Conservation (phyloP, 192 early-diverging fungal species). For the Coemansia sp. region DNA sequence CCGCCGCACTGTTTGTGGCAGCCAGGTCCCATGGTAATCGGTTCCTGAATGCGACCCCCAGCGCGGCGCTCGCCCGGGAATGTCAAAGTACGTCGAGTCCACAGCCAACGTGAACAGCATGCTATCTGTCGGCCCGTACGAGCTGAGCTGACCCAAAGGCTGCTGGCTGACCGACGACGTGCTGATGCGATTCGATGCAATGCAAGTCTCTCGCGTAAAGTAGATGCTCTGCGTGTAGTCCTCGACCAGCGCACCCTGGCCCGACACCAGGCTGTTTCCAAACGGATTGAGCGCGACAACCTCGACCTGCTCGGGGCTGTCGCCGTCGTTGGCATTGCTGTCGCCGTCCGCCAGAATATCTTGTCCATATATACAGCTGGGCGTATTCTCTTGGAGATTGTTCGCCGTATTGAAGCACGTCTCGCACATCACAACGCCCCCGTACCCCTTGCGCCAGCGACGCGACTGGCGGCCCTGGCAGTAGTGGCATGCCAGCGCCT, state of each 20-base stretch:
- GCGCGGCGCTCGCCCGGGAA: constrained; percentile 81
- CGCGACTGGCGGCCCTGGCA: constrained; percentile 31
- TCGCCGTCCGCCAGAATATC: constrained; percentile 7
- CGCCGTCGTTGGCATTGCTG: constrained; percentile 16
- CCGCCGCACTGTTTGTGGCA: constrained; percentile 83
- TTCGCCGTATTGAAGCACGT: constrained; percentile 38
- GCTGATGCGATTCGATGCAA: constrained; percentile 10
- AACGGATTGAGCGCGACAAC: constrained; percentile 48
- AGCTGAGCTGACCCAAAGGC: constrained; percentile 38
- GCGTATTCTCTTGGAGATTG: constrained; percentile 7
- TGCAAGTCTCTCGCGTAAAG: constrained; percentile 48
- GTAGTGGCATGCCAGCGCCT: constrained; percentile 35
- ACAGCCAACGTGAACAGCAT: constrained; percentile 67
- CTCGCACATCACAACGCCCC: constrained; percentile 48
- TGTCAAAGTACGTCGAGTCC: constrained; percentile 84
- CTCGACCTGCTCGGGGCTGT: constrained; percentile 14
- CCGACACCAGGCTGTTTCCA: constrained; percentile 8
- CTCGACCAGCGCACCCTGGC: constrained; percentile 19
- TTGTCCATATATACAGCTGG: too few species aligned
- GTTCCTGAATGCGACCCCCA: constrained; percentile 91
- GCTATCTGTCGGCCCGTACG: constrained; percentile 43
- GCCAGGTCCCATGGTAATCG: constrained; percentile 92
- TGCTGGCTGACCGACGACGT: constrained; percentile 30
- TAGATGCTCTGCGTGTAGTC: constrained; percentile 43
- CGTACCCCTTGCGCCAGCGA: constrained; percentile 47